phyloP scores from a whole-genome alignment of 1,139 yeast genomes.

The Pichia sp. region DNA sequence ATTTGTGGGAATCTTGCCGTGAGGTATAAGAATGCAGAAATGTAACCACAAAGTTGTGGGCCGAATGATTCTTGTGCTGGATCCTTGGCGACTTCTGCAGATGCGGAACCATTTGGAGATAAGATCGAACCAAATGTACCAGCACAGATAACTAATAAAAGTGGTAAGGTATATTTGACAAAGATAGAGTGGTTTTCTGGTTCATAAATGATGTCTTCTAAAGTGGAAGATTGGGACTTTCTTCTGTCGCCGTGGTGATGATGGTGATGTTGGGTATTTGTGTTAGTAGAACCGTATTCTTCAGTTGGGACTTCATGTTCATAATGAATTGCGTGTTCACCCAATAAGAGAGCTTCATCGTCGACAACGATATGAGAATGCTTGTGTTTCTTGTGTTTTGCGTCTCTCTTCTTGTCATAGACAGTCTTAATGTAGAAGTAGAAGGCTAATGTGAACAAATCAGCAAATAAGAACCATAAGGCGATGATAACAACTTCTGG shows the following conservation, averaged over 20 bases:
- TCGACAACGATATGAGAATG: slow-evolving; percentile 7
- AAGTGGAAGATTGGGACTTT: slow-evolving; percentile 29
- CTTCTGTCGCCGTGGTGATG: slow-evolving; percentile 13
- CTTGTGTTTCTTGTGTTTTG: slow-evolving; percentile 9
- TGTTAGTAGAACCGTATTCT: background rate
- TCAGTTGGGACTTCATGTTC: slow-evolving; percentile 9
- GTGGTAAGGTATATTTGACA: slow-evolving; percentile 55
- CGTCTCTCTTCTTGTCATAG: slow-evolving; percentile 38
- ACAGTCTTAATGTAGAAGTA: slow-evolving; percentile 54
- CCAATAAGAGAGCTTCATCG: slow-evolving; percentile 27
- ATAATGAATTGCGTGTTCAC: slow-evolving; percentile 14
- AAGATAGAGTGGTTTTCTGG: slow-evolving; percentile 43
- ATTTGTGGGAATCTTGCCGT: slow-evolving; percentile 84
- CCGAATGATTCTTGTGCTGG: slow-evolving; percentile 37
- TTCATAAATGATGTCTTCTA: slow-evolving; percentile 31
- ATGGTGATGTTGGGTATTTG: background rate
- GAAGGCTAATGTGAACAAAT: slow-evolving; percentile 57
- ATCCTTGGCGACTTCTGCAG: slow-evolving; percentile 9
- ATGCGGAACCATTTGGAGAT: slow-evolving; percentile 36
- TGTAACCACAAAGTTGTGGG: slow-evolving; percentile 70
- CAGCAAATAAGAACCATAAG: slow-evolving; percentile 73
- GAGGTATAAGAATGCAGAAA: slow-evolving; percentile 66
- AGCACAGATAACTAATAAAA: slow-evolving; percentile 63
- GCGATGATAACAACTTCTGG: slow-evolving; percentile 73
- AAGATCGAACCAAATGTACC: slow-evolving; percentile 62